Evolutionary conservation across 2,329 filamentous ascomycete genomes (phyloP).

Genomic region (Dothistroma pini): DNA sequence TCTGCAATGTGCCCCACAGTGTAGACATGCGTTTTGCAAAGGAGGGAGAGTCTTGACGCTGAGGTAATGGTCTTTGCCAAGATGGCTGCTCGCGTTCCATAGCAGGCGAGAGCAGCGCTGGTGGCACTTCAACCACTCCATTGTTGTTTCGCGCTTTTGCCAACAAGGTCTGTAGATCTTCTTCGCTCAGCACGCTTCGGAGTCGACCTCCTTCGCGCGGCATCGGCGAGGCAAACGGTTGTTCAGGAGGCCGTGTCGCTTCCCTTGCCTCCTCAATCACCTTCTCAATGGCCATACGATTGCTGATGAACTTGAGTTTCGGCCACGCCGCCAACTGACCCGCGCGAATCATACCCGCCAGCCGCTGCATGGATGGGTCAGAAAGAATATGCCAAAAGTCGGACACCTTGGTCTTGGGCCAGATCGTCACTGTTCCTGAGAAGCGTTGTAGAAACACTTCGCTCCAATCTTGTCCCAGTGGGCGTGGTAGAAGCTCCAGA

Average conservation of each 20-base stretch:
- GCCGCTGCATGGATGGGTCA: slow-evolving; percentile 69
- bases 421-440: slow-evolving; percentile 91
- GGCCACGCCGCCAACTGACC: slow-evolving; percentile 88
- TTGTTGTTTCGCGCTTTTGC: slow-evolving; percentile 32
- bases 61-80: slow-evolving; percentile 13
- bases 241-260: slow-evolving; percentile 35
- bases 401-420: slow-evolving; percentile 73
- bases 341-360: slow-evolving; percentile 85
- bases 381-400: slow-evolving; percentile 85
- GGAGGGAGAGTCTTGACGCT: slow-evolving; percentile 28
- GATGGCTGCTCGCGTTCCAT: slow-evolving; percentile 14
- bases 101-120: slow-evolving; percentile 23
- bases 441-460: slow-evolving; percentile 96
- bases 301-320: slow-evolving; percentile 85
- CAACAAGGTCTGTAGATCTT: slow-evolving; percentile 45
- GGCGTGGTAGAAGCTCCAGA: slow-evolving; percentile 84
- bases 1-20: slow-evolving; percentile 26
- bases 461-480: slow-evolving; percentile 92
- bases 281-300: slow-evolving; percentile 79
- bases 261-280: slow-evolving; percentile 56
- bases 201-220: slow-evolving; percentile 20
- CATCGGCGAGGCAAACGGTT: slow-evolving; percentile 31
- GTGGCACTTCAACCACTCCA: slow-evolving; percentile 28
- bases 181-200: slow-evolving; percentile 43
- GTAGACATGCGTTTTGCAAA: slow-evolving; percentile 31